Evolutionary conservation across 176 grass and related monocot genomes (phyloP).

Genomic region (Chloris gayana): DNA sequence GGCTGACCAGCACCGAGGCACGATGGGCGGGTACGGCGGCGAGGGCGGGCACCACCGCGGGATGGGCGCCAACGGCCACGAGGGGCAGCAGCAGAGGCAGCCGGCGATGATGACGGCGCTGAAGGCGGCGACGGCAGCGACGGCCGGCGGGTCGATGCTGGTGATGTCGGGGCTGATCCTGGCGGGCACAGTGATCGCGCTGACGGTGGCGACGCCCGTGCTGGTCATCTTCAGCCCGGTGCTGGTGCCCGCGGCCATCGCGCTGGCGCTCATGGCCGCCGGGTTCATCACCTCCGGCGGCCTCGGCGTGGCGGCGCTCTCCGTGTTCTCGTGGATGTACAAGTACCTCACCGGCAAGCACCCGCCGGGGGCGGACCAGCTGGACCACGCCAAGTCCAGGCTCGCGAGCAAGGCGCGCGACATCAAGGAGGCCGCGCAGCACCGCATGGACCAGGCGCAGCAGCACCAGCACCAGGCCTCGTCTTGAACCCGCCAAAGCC

Average conservation of each 20-base stretch:
- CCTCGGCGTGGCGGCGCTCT: conserved; percentile 80
- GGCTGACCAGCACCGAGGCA: conserved; percentile 54
- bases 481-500: conserved; percentile 15
- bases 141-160: conserved; percentile 66
- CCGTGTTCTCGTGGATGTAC: conserved; percentile 98
- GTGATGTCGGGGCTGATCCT: conserved; percentile 79
- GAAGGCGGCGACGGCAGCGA: conserved; percentile 69
- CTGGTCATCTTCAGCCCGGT: conserved; percentile 96
- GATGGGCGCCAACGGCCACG: not conserved
- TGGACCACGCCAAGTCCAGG: conserved; percentile 77
- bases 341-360: conserved; percentile 92
- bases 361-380: conserved; percentile 79
- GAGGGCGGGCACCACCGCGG: conserved; percentile 24
- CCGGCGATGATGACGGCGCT: conserved; percentile 52
- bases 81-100: conserved; percentile 50
- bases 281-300: conserved; percentile 80
- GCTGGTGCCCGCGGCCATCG: conserved; percentile 70
- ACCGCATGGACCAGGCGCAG: conserved; percentile 65
- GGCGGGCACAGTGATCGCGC: conserved; percentile 69
- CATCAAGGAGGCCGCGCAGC: conserved; percentile 80
- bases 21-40: conserved; percentile 5
- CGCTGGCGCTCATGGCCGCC: conserved; percentile 56
- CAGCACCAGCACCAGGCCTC: not conserved
- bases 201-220: conserved; percentile 77
- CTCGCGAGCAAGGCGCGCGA: conserved; percentile 78